These are phyloP conservation scores for Panaeolus papilionaceus DNA, from an alignment of 768 basidiomycete genomes.

Conservation along the genomic window DNA sequence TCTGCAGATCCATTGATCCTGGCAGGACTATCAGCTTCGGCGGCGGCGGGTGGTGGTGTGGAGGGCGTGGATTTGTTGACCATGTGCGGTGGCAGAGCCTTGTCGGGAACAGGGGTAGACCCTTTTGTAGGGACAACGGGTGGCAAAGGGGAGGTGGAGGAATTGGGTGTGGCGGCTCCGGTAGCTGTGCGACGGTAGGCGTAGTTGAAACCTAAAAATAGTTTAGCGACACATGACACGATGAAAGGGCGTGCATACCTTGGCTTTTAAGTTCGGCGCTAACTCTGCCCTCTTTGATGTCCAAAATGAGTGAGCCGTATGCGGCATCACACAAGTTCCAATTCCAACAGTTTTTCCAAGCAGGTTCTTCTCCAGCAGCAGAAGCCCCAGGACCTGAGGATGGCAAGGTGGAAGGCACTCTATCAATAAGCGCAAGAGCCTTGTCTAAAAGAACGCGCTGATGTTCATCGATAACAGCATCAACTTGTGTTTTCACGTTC, in stretches of 20 bases:
- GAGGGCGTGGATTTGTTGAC: constrained; percentile 46
- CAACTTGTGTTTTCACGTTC: constrained; percentile 89
- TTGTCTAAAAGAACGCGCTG: constrained; percentile 91
- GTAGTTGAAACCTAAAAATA: constrained; percentile 86
- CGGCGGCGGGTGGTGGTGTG: constrained; percentile 40
- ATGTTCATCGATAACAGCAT: constrained; percentile 88
- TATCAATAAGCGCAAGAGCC: constrained; percentile 82
- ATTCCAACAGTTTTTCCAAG: constrained; percentile 99
- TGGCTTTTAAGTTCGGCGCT: constrained; percentile 93
- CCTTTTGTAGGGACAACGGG: constrained; percentile 40
- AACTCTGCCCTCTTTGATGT: constrained; percentile 90
- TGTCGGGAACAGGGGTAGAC: constrained; percentile 42
- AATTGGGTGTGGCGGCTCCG: constrained; percentile 62
- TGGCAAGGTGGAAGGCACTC: constrained; percentile 67
- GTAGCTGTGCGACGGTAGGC: constrained; percentile 85
- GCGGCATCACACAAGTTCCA: constrained; percentile 98
- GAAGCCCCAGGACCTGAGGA: constrained; percentile 53
- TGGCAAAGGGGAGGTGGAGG: constrained; percentile 58
- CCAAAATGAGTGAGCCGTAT: constrained; percentile 86
- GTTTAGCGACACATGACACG: constrained; percentile 1
- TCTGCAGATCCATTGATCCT: constrained; percentile 54
- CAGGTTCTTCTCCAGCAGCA: constrained; percentile 79
- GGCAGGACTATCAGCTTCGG: constrained; percentile 36
- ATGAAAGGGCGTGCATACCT: constrained; percentile 54
- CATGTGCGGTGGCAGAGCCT: constrained; percentile 36